Percentiles rank a stretch among this genome's conserved stretches.
Conservation (phyloP, 2,329 filamentous ascomycete genomes). For the Trichophyton mentagrophytes region DNA sequence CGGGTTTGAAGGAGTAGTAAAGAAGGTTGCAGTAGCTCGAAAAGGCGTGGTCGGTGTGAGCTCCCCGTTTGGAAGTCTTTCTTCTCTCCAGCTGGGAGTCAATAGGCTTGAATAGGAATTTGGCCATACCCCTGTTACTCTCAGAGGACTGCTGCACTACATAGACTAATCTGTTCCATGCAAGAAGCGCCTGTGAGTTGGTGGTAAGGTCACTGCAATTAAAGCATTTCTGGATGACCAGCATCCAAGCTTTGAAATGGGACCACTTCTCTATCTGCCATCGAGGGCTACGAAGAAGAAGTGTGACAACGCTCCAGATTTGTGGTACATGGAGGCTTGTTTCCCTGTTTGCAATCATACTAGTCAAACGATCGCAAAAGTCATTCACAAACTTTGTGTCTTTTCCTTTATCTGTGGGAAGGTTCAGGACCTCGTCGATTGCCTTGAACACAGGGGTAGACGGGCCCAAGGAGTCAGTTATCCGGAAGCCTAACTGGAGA, state of each 20-base stretch:
- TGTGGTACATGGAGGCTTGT: conserved; percentile 56
- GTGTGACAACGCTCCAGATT: conserved; percentile 73
- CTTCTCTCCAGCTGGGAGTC: conserved; percentile 56
- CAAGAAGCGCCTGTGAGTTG: conserved; percentile 64
- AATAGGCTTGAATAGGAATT: conserved; percentile 56
- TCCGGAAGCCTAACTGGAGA: conserved; percentile 59
- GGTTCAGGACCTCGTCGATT: conserved; percentile 43
- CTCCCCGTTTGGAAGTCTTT: conserved; percentile 37
- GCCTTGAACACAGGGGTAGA: conserved; percentile 56
- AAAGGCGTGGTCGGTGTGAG: conserved; percentile 44
- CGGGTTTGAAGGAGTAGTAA: conserved; percentile 70
- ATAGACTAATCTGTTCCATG: conserved; percentile 77
- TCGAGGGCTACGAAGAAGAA: conserved; percentile 56
- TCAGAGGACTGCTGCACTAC: conserved; percentile 55
- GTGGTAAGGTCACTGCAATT: conserved; percentile 61
- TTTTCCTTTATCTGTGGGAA: conserved; percentile 36
- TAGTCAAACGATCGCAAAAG: conserved; percentile 52
- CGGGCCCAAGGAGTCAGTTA: conserved; percentile 55
- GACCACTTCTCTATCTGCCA: conserved; percentile 54
- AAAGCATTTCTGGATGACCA: conserved; percentile 69
- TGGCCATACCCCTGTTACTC: conserved; percentile 43
- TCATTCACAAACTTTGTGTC: conserved; percentile 55
- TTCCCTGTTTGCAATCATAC: conserved; percentile 51
- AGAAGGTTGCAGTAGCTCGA: conserved; percentile 66
- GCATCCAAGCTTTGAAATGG: conserved; percentile 60